A percentile compares a stretch with the other conserved stretches of the same genome.
Conservation (phyloP, 176 grass and related monocot species). For the Aechmea fasciata region DNA sequence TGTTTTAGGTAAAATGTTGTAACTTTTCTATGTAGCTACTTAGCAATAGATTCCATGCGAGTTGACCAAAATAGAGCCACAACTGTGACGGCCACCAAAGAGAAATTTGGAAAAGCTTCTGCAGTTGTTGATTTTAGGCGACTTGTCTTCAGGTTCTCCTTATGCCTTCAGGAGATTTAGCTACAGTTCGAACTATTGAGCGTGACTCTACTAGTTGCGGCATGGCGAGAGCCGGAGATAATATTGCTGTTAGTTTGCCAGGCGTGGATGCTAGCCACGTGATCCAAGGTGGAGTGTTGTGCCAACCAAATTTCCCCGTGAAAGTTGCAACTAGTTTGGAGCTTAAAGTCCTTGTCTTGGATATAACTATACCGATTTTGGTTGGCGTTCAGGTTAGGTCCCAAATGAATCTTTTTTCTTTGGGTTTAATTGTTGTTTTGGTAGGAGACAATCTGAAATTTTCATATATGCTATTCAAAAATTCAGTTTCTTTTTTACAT, state of each 20-base stretch:
- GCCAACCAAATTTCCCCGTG: slow-evolving; percentile 63
- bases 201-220: slow-evolving; percentile 40
- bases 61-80: background rate
- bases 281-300: slow-evolving; percentile 48
- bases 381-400: slow-evolving; percentile 51
- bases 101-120: background rate
- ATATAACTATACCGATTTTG: slow-evolving; percentile 56
- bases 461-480: too few species aligned
- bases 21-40: background rate
- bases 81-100: background rate
- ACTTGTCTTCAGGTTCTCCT: slow-evolving; percentile 45
- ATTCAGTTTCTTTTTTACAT: too few species aligned
- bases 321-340: slow-evolving; percentile 42
- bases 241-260: slow-evolving; percentile 52
- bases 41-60: background rate
- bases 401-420: background rate
- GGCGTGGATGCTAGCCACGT: slow-evolving; percentile 45
- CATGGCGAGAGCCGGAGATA: slow-evolving; percentile 63
- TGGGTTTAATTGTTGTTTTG: background rate
- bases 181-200: slow-evolving; percentile 39
- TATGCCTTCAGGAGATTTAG: slow-evolving; percentile 60
- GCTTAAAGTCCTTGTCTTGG: slow-evolving; percentile 66
- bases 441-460: too few species aligned
- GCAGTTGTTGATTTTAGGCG: background rate
- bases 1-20: background rate